phyloP scores from a whole-genome alignment of 2,329 filamentous ascomycete species.

The Exophiala phaeomuriformis region DNA sequence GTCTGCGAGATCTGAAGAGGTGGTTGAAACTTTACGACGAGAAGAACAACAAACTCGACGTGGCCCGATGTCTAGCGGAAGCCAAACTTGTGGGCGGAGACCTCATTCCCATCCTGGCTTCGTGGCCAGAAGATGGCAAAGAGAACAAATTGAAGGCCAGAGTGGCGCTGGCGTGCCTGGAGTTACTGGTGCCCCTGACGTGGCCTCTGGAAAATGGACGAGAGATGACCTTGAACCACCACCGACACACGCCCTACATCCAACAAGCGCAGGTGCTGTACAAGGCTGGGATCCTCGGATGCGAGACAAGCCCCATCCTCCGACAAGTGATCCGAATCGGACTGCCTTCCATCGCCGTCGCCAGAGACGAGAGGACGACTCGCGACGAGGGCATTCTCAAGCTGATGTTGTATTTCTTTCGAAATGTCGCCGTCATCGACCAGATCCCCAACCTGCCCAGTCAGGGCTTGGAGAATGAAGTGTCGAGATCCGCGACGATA shows the following conservation, averaged over 20 bases:
- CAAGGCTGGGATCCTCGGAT: slow-evolving; percentile 81
- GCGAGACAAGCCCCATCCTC: slow-evolving; percentile 67
- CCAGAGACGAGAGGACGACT: slow-evolving; percentile 64
- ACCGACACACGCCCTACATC: slow-evolving; percentile 82
- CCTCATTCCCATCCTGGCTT: slow-evolving; percentile 76
- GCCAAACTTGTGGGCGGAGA: slow-evolving; percentile 88
- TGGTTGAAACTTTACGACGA: slow-evolving; percentile 95
- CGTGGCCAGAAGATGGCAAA: slow-evolving; percentile 66
- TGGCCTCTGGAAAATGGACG: slow-evolving; percentile 83
- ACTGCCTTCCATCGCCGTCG: slow-evolving; percentile 74
- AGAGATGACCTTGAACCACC: slow-evolving; percentile 85
- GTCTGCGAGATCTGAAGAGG: slow-evolving; percentile 84
- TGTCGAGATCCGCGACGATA: slow-evolving; percentile 79
- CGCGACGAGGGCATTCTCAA: slow-evolving; percentile 91
- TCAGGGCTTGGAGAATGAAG: slow-evolving; percentile 82
- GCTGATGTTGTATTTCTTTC: slow-evolving; percentile 77
- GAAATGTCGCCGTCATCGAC: slow-evolving; percentile 80
- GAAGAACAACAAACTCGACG: slow-evolving; percentile 87
- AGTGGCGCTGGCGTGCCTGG: slow-evolving; percentile 76
- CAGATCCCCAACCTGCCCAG: slow-evolving; percentile 64
- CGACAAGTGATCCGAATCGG: slow-evolving; percentile 73
- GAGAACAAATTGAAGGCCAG: slow-evolving; percentile 70
- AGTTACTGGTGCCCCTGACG: slow-evolving; percentile 84
- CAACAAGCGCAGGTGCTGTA: slow-evolving; percentile 82
- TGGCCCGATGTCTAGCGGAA: slow-evolving; percentile 84